These are phyloP conservation scores for Lentinula guzmanii DNA, from an alignment of 768 basidiomycete genomes.

Conservation along the genomic window DNA sequence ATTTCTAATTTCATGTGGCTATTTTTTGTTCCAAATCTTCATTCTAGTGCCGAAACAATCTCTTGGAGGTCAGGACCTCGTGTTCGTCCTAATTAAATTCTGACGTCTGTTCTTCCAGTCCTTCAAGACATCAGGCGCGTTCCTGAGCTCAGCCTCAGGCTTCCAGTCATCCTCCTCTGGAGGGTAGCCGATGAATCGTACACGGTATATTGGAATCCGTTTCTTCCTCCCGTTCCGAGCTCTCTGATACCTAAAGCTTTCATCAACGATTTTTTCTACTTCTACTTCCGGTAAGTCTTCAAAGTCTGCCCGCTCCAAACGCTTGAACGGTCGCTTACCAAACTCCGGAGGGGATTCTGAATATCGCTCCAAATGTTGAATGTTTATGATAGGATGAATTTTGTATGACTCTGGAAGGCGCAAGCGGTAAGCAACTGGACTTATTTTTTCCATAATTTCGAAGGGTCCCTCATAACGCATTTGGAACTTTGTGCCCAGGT, in stretches of 20 bases:
- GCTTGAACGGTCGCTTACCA: not conserved
- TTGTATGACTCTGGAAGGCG: constrained; percentile 7
- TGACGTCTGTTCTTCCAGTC: not conserved
- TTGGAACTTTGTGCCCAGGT: constrained; percentile 8
- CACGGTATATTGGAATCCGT: not conserved
- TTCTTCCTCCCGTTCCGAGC: not conserved
- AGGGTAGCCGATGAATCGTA: not conserved
- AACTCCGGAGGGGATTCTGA: not conserved
- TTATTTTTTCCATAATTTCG: constrained; percentile 11
- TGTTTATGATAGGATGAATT: constrained; percentile 7
- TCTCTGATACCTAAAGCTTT: not conserved
- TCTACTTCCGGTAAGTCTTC: not conserved
- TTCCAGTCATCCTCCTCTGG: not conserved
- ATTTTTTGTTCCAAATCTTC: too few relatives aligned
- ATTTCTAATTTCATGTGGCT: too few relatives aligned
- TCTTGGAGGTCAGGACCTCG: too few relatives aligned
- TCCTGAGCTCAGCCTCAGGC: not conserved
- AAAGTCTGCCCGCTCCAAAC: not conserved
- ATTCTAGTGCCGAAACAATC: too few relatives aligned
- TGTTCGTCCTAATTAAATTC: too few relatives aligned
- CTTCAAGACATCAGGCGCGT: not conserved
- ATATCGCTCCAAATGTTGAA: too few relatives aligned
- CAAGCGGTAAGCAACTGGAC: constrained; percentile 5
- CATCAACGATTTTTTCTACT: not conserved
- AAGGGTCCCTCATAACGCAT: constrained; percentile 11